Evolutionary conservation across 2,329 filamentous ascomycete genomes (phyloP), one percentile per base, ranked within the genome.

Genomic region (Akanthomyces uredinophilus): DNA sequence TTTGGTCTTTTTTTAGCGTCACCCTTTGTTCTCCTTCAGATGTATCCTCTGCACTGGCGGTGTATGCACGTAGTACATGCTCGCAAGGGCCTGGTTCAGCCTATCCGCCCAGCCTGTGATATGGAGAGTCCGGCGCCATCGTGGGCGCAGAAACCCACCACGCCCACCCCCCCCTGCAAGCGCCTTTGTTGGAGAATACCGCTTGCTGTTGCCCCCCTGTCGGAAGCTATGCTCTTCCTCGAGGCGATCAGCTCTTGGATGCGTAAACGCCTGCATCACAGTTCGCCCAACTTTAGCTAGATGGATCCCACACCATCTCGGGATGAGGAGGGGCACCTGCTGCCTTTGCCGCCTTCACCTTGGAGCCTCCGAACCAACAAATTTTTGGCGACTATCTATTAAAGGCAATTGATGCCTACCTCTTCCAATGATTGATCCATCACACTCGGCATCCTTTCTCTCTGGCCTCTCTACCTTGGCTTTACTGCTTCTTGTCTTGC

Each of bases 251-350:
- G 32, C 22, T 46, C 46, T 50, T 10, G n/a, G 41, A 22, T 44
- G 6, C 37, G 35, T 32, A 32, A 11, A 49, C 22, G 27, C 58
- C 29, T 20, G 13, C 39, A 43, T 53, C 35, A 29, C 39, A n/a
- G 49, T 46, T 46, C 49, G 58, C 58, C 49, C 58, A 60, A 57
- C 51, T 54, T n/a, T n/a, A 35, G 35, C 14, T 54, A 54, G 54
- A 13, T 20, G 54, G 43, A 47, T 47, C 18, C 54, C 46, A 35
- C 44, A 35, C 47, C 49, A 53, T 60, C 58, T 53, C 37, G 49
- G 29, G 49, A 60, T 53, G 57, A 13, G 20, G 47, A 16, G 5
- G 49, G 46, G 27, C 10, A 13, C n/a, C n/a, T 16, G 13, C 35
- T 35, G 49, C 47, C 49, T 27, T 60, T 44, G 49, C 56, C 56